Conservation (phyloP, 352 stramenopile genomes). For the Phytophthora idaei region DNA sequence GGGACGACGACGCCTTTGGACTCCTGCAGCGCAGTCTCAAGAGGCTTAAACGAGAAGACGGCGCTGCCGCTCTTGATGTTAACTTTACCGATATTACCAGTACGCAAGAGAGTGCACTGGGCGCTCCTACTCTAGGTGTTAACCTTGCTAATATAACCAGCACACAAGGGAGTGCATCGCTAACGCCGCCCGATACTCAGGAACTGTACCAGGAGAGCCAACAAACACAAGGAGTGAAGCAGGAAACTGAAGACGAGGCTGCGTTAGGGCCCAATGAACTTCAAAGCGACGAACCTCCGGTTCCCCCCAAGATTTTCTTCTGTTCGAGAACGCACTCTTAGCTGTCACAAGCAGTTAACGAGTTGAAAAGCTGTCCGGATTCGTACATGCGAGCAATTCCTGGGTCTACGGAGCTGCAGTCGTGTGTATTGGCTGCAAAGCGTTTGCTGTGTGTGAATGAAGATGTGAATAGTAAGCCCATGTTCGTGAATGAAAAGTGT, state of each 20-base stretch:
- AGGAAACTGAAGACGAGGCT: conserved; percentile 8
- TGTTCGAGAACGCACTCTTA: conserved; percentile 87
- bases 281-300: conserved; percentile 31
- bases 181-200: conserved; percentile 8
- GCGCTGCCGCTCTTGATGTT: conserved; percentile 17
- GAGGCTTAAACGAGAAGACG: conserved; percentile 27
- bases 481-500: conserved; percentile 74
- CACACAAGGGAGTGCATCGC: not conserved
- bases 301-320: conserved; percentile 67
- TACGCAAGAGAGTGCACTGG: not conserved
- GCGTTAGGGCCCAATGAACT: conserved; percentile 6
- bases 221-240: conserved; percentile 1
- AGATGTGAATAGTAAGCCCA: conserved; percentile 58
- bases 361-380: conserved; percentile 71
- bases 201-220: conserved; percentile 11
- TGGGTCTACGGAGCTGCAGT: conserved; percentile 57
- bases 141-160: not conserved
- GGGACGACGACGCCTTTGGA: conserved; percentile 37
- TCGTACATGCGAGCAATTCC: conserved; percentile 44
- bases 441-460: conserved; percentile 74
- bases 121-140: not conserved
- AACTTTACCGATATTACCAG: not conserved
- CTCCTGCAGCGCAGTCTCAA: conserved; percentile 41
- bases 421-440: conserved; percentile 77
- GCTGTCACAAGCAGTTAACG: conserved; percentile 73